Base-by-base conservation (phyloP, 106 monocot species). In the Gastrodia elata region DNA sequence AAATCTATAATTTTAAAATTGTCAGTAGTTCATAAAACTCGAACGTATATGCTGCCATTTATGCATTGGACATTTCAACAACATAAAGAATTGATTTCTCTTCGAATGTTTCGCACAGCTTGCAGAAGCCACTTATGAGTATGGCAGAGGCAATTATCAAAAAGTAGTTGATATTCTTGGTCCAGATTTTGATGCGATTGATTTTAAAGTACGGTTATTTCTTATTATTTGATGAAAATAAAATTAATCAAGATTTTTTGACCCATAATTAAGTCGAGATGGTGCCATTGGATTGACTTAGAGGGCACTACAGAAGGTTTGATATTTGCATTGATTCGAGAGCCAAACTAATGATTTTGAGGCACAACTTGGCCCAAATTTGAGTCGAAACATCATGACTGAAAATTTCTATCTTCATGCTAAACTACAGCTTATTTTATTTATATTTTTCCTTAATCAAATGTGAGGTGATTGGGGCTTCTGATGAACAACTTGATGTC, bases 401-500 rank as follows among this genome's bases (percentile, higher is more conserved):
- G n/a, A n/a, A n/a, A n/a, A n/a, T n/a, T n/a, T n/a, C n/a, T n/a
- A n/a, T n/a, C n/a, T n/a, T n/a, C n/a, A n/a, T n/a, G 20, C 52
- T 52, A n/a, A 52, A 52, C 22, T 52, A 52, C 22, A 5, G 18
- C 24, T n/a, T 52, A 22, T 52, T 2, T 20, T 49, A 49, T 49
- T n/a, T 52, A 52, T 71, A 20, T 48, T 25, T 43, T 30, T 49
- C 16, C 27, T 16, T 71, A 44, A 72, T 41, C 52, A 39, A 75
- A 5, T 39, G 7, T 33, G 43, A 93, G 94, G 81, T 86, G 77
- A 89, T 94, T 68, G 94, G 94, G 39, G 94, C 94, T 33, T 94
- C 94, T 65, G 87, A 90, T 77, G 94, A 94, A 56, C 94, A 94
- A 69, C 74, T 94, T 69, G 94, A 94, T 83, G 90, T 91, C 65